Base-by-base conservation (phyloP, 805 yeast species). In the Naumovozyma castellii region DNA sequence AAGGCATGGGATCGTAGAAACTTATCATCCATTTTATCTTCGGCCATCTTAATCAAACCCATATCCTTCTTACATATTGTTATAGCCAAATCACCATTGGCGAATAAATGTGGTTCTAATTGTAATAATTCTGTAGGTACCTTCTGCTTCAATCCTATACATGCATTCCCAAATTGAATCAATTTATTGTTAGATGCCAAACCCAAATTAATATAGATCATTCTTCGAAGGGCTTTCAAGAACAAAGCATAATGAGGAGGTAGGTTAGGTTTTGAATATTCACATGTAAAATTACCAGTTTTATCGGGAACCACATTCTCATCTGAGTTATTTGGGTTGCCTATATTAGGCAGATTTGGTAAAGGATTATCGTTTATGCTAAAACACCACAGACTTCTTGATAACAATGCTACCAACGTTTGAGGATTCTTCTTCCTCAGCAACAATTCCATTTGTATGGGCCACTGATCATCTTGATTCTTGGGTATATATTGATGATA, bases 161-260 rank as follows among this genome's bases (percentile, higher is more conserved):
- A 59, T 48, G 75, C 60, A 43, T 71, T 72, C 2, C 79, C 78
- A 54, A 73, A 75, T 0, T 78, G 77, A 1, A 70, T 43, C 2
- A 74, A 46, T 33, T 57, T 57, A 33, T 57, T 56, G n/a, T 58
- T 48, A 1, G 64, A 56, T 5, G 44, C 44, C 42, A 64, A 19
- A 25, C 67, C 45, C 30, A 66, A 37, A 45, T 61, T 53, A 34
- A 58, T 41, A 42, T 64, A 44, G 17, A 75, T 54, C 43, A 61
- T 59, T 47, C 67, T 67, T 47, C 72, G 66, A 19, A 74, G 57
- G 1, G 79, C 76, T 44, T 73, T 67, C 27, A 74, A 48, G 34
- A 75, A 71, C 8, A 74, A 66, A 2, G 73, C 66, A 46, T 71
- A 69, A 3, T 64, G 54, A 3, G 67, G 62, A 4, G 69, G 64